phyloP scores from a whole-genome alignment of 768 basidiomycete genomes.

The Kwoniella heveanensis region DNA sequence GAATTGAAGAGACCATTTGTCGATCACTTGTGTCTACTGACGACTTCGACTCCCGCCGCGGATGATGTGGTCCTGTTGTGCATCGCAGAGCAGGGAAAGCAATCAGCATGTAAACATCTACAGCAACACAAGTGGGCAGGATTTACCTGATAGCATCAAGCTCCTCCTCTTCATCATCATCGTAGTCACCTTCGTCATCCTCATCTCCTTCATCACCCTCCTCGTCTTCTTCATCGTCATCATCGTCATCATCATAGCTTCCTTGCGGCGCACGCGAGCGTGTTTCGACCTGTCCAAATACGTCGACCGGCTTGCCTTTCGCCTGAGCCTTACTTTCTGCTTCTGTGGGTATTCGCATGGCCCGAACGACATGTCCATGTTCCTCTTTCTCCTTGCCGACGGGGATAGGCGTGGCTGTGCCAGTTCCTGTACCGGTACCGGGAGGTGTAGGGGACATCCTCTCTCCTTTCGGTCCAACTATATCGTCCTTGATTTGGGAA shows the following conservation, averaged over 20 bases:
- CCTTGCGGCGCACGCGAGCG: neutral
- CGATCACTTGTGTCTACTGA: conserved; percentile 46
- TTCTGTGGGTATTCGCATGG: conserved; percentile 22
- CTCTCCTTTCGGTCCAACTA: conserved; percentile 14
- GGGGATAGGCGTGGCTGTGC: neutral
- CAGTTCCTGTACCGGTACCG: neutral
- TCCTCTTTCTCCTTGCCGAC: conserved; percentile 16
- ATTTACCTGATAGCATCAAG: conserved; percentile 30
- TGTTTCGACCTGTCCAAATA: conserved; percentile 21
- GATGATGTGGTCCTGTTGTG: conserved; percentile 48
- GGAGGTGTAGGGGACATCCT: conserved; percentile 11
- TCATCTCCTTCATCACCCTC: conserved; percentile 36
- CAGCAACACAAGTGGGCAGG: neutral
- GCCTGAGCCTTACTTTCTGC: neutral
- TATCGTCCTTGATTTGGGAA: neutral
- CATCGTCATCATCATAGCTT: neutral
- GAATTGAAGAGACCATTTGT: too few relatives aligned
- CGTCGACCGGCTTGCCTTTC: conserved; percentile 12
- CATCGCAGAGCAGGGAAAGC: conserved; percentile 4
- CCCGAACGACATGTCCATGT: conserved; percentile 19
- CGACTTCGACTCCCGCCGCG: conserved; percentile 54
- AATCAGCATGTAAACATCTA: neutral
- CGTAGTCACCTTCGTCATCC: conserved; percentile 34
- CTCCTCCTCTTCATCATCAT: conserved; percentile 41
- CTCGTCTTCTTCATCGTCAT: conserved; percentile 35